Conservation (phyloP, 2,329 filamentous ascomycete genomes). For the Ceratocystis alfenasii region DNA sequence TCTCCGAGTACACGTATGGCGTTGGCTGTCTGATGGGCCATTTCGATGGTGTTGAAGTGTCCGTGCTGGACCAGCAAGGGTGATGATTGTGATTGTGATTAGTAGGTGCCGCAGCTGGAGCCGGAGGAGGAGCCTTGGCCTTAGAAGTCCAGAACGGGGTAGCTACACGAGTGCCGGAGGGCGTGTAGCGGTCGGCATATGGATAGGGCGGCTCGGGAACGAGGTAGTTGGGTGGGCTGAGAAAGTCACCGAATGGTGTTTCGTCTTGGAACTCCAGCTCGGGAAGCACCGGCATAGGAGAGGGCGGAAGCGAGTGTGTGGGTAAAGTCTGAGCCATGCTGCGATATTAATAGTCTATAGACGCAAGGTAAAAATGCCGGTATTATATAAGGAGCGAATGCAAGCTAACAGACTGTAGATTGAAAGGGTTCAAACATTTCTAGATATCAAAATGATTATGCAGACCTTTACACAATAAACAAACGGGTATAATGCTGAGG, state of each 20-base stretch:
- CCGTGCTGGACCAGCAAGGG: neutral
- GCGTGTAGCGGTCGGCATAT: constrained; percentile 3
- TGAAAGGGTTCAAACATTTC: neutral
- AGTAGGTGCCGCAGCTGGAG: neutral
- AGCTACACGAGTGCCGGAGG: constrained; percentile 3
- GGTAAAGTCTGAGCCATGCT: constrained; percentile 2
- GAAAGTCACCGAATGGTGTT: constrained; percentile 4
- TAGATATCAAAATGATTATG: neutral
- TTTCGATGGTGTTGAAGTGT: neutral
- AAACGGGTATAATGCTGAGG: neutral
- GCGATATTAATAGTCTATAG: neutral
- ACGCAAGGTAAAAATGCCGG: constrained; percentile 7
- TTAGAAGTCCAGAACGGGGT: constrained; percentile 3
- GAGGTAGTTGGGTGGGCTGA: neutral
- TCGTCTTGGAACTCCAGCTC: constrained; percentile 2
- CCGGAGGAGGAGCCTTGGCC: neutral
- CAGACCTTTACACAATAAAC: neutral
- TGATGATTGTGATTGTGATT: neutral
- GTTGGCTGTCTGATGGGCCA: neutral
- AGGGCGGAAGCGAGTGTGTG: neutral
- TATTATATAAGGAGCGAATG: constrained; percentile 8
- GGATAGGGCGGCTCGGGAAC: neutral
- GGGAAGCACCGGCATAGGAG: constrained; percentile 1
- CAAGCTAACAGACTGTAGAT: neutral
- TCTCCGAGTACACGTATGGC: neutral